A percentile compares a stretch with the other conserved stretches of the same genome.
phyloP scores from a whole-genome alignment of 2,329 filamentous ascomycete genomes.

The Cytospora schulzeri region DNA sequence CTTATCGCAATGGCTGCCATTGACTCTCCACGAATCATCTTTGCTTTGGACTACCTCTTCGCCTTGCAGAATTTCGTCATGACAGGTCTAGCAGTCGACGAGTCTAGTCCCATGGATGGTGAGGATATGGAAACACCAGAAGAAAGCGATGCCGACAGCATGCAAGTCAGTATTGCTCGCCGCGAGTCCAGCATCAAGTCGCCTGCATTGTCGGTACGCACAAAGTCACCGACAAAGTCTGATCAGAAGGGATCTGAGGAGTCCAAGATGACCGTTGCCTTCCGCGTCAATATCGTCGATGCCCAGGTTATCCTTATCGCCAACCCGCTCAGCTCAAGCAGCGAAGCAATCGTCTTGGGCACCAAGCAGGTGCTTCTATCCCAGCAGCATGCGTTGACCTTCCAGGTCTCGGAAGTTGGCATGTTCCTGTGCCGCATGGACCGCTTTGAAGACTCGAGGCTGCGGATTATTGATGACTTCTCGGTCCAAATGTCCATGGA shows the following conservation, averaged over 20 bases:
- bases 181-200: slow-evolving; percentile 40
- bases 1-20: slow-evolving; percentile 91
- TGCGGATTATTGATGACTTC: slow-evolving; percentile 96
- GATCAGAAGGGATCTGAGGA: slow-evolving; percentile 35
- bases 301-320: slow-evolving; percentile 96
- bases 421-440: slow-evolving; percentile 99
- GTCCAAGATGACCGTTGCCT: slow-evolving; percentile 73
- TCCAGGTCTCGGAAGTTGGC: slow-evolving; percentile 90
- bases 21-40: slow-evolving; percentile 91
- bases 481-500: slow-evolving; percentile 90
- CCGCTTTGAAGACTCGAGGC: slow-evolving; percentile 84
- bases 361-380: slow-evolving; percentile 93
- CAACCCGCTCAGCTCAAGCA: slow-evolving; percentile 85
- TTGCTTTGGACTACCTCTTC: slow-evolving; percentile 94
- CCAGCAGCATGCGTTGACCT: slow-evolving; percentile 88
- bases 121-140: slow-evolving; percentile 49
- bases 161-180: slow-evolving; percentile 46
- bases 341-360: slow-evolving; percentile 92
- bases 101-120: slow-evolving; percentile 53
- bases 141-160: slow-evolving; percentile 61
- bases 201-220: slow-evolving; percentile 33
- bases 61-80: slow-evolving; percentile 83
- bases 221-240: slow-evolving; percentile 14
- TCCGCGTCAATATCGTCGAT: slow-evolving; percentile 91
- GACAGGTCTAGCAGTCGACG: slow-evolving; percentile 68